Conservation (phyloP, 2,329 filamentous ascomycete species). For the Aureobasidium sp. region DNA sequence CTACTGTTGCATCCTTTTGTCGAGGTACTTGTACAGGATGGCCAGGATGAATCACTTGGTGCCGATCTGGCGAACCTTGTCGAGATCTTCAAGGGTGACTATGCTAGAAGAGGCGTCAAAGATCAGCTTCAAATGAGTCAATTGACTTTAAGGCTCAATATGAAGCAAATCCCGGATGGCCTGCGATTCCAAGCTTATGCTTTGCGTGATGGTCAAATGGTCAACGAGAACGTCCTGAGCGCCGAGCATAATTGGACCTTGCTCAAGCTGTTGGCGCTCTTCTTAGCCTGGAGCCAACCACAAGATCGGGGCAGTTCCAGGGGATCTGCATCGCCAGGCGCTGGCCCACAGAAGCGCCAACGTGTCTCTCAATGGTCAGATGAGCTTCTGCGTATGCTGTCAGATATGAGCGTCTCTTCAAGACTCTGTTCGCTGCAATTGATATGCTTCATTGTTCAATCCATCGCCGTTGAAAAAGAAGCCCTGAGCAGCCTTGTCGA, state of each 20-base stretch:
- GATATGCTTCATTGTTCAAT: slow-evolving; percentile 7
- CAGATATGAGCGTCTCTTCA: background rate
- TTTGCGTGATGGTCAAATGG: slow-evolving; percentile 26
- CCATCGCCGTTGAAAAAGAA: slow-evolving; percentile 3
- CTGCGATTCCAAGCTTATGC: slow-evolving; percentile 25
- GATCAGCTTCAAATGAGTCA: slow-evolving; percentile 74
- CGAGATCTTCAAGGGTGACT: slow-evolving; percentile 70
- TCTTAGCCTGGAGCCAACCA: slow-evolving; percentile 18
- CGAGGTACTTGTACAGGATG: slow-evolving; percentile 26
- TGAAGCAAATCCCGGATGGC: slow-evolving; percentile 29
- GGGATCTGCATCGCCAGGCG: background rate
- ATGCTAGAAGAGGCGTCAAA: slow-evolving; percentile 61
- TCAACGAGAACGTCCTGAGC: slow-evolving; percentile 16
- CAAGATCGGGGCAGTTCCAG: background rate
- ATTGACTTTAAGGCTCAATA: slow-evolving; percentile 40
- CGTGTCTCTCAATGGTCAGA: slow-evolving; percentile 9
- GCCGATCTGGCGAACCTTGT: slow-evolving; percentile 55
- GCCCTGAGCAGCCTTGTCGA: background rate
- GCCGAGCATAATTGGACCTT: slow-evolving; percentile 31
- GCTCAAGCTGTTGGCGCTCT: slow-evolving; percentile 34
- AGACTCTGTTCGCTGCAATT: slow-evolving; percentile 6
- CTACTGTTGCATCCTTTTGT: slow-evolving; percentile 50
- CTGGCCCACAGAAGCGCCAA: slow-evolving; percentile 10
- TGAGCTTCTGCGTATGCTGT: background rate
- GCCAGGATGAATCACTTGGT: slow-evolving; percentile 20